Evolutionary conservation across 228 moss, liverwort and hornwort species (phyloP).

Genomic region (Sphagnum magellanicum): DNA sequence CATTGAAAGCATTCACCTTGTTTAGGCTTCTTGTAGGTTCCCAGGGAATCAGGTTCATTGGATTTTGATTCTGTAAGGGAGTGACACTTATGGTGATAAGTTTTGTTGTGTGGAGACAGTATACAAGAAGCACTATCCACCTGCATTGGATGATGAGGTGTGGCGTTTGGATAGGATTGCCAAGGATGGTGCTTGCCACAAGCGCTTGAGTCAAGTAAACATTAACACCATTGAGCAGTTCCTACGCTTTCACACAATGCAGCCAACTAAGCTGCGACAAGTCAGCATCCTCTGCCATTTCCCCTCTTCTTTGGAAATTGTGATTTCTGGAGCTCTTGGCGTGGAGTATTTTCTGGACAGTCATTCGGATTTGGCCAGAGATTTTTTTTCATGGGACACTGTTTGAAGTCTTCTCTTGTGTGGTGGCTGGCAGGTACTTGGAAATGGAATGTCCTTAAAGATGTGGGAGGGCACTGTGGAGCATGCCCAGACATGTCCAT

Average conservation of each 20-base stretch:
- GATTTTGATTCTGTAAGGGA: too few species aligned
- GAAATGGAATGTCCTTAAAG: constrained; percentile 97
- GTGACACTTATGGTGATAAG: too few species aligned
- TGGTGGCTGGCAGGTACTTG: constrained; percentile 43
- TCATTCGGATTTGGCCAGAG: too few species aligned
- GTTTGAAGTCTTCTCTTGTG: too few species aligned
- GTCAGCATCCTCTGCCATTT: constrained; percentile 10
- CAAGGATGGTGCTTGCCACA: constrained; percentile 94
- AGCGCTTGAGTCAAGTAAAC: constrained; percentile 53
- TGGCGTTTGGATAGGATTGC: constrained; percentile 97
- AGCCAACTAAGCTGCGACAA: constrained; percentile 83
- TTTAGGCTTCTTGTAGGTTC: too few species aligned
- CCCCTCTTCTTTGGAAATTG: too few species aligned
- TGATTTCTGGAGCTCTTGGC: too few species aligned
- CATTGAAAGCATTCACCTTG: too few species aligned
- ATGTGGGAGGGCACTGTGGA: constrained; percentile 99
- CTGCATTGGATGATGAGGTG: constrained; percentile 81
- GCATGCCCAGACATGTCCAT: constrained; percentile 86
- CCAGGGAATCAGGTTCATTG: too few species aligned
- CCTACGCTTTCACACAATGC: constrained; percentile 83
- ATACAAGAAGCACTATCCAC: constrained; percentile 97
- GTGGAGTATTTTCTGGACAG: too few species aligned
- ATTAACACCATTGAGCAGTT: constrained; percentile 80
- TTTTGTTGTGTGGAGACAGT: constrained; percentile 23
- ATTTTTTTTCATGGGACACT: too few species aligned